phyloP scores from a whole-genome alignment of 441 rosid genomes.

The Erysimum pusillum region DNA sequence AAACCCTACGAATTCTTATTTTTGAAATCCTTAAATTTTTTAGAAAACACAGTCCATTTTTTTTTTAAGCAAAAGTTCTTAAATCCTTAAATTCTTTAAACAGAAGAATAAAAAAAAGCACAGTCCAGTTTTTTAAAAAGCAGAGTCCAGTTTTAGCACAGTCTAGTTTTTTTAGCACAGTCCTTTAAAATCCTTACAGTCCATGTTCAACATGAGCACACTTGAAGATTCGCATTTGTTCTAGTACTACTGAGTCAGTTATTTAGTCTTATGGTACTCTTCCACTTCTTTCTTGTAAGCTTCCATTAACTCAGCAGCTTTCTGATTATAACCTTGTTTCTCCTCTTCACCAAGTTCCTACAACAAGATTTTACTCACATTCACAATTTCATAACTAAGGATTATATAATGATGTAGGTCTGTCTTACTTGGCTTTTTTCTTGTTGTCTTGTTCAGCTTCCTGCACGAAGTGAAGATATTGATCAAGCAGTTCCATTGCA shows the following conservation, averaged over 20 bases:
- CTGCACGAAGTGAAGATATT: constrained; percentile 82
- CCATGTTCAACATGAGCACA: too few relatives aligned
- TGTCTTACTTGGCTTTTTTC: constrained; percentile 60
- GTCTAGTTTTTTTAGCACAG: too few relatives aligned
- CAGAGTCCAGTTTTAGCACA: too few relatives aligned
- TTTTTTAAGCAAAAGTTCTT: neutral
- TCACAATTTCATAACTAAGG: neutral
- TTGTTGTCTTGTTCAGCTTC: constrained; percentile 75
- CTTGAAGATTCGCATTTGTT: too few relatives aligned
- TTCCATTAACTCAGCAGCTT: constrained; percentile 81
- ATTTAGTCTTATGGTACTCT: too few relatives aligned
- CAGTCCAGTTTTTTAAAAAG: too few relatives aligned
- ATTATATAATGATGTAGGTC: neutral
- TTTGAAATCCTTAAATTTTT: neutral
- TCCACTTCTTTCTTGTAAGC: too few relatives aligned
- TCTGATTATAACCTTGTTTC: constrained; percentile 68
- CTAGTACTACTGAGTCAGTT: too few relatives aligned
- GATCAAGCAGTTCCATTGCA: constrained; percentile 92
- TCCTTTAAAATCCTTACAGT: too few relatives aligned
- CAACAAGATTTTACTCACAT: neutral
- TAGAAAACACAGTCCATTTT: neutral
- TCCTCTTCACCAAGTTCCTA: constrained; percentile 86
- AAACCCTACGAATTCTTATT: neutral
- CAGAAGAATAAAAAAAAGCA: too few relatives aligned
- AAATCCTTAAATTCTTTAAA: too few relatives aligned